These are phyloP conservation scores for Lactarius akahatsu DNA, from an alignment of 768 basidiomycete genomes.

Conservation along the genomic window DNA sequence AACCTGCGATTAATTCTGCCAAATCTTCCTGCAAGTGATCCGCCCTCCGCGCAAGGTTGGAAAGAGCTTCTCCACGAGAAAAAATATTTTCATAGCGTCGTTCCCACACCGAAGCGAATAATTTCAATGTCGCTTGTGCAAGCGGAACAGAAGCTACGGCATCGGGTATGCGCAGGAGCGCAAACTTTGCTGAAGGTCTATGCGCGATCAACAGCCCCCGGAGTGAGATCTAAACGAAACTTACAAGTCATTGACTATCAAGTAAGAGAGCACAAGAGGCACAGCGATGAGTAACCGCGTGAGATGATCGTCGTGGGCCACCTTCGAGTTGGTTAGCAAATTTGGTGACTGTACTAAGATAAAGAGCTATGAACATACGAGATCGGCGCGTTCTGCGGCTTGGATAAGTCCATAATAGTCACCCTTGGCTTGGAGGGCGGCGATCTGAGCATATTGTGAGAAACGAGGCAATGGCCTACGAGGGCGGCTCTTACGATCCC, in stretches of 20 bases:
- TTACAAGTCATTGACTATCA: constrained; percentile 63
- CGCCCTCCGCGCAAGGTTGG: constrained; percentile 42
- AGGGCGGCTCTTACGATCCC: constrained; percentile 13
- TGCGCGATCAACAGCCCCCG: constrained; percentile 2
- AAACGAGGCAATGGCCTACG: background rate
- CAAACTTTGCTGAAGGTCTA: constrained; percentile 62
- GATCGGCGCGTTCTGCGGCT: constrained; percentile 52
- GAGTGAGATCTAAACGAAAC: constrained; percentile 31
- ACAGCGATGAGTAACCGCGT: constrained; percentile 49
- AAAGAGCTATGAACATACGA: constrained; percentile 42
- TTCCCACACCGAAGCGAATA: constrained; percentile 52
- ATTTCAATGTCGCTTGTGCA: constrained; percentile 44
- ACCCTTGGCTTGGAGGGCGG: constrained; percentile 44
- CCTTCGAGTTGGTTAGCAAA: constrained; percentile 24
- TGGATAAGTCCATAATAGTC: constrained; percentile 46
- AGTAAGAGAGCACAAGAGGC: constrained; percentile 63
- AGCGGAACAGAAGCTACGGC: constrained; percentile 46
- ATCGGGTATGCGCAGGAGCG: constrained; percentile 55
- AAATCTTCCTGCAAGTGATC: constrained; percentile 50
- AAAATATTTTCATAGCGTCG: constrained; percentile 60
- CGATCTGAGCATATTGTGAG: constrained; percentile 18
- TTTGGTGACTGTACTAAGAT: constrained; percentile 8
- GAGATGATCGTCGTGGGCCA: constrained; percentile 29
- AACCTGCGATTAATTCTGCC: constrained; percentile 42
- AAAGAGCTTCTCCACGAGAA: constrained; percentile 44